A percentile compares a stretch with the other conserved stretches of the same genome.
phyloP scores from a whole-genome alignment of 179 eudicot genomes.

The Beta corolliflora region DNA sequence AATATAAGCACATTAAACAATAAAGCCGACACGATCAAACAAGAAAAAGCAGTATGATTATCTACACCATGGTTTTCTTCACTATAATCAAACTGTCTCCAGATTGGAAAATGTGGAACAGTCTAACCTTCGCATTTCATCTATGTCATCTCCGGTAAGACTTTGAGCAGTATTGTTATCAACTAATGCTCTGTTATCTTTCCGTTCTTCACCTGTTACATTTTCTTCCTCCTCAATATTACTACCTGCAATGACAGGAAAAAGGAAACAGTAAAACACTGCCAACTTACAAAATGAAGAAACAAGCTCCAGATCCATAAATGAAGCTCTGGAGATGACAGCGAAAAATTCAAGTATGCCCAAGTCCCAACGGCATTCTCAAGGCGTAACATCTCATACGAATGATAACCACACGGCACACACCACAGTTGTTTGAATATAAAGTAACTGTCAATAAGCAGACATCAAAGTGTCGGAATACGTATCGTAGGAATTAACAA shows the following conservation, averaged over 20 bases:
- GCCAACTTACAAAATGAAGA: background rate
- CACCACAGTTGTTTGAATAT: background rate
- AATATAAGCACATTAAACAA: background rate
- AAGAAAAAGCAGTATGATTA: background rate
- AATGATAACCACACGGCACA: too few relatives aligned
- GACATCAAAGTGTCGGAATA: too few relatives aligned
- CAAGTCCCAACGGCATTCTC: background rate
- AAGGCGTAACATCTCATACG: background rate
- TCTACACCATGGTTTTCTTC: background rate
- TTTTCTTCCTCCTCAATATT: constrained; percentile 41
- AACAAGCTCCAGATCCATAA: background rate
- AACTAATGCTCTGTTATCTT: constrained; percentile 80
- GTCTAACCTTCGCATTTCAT: constrained; percentile 68
- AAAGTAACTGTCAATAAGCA: too few relatives aligned
- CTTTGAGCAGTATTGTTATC: constrained; percentile 92
- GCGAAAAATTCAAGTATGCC: background rate
- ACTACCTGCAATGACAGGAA: constrained; percentile 31
- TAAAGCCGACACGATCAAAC: background rate
- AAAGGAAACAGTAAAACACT: background rate
- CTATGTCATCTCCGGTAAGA: constrained; percentile 93
- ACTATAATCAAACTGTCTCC: background rate
- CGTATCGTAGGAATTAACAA: too few relatives aligned
- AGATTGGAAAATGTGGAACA: background rate
- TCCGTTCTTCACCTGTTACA: constrained; percentile 45
- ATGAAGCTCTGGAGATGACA: background rate